Conservation (phyloP, 2,329 filamentous ascomycete genomes). For the Metarhizium sp. region DNA sequence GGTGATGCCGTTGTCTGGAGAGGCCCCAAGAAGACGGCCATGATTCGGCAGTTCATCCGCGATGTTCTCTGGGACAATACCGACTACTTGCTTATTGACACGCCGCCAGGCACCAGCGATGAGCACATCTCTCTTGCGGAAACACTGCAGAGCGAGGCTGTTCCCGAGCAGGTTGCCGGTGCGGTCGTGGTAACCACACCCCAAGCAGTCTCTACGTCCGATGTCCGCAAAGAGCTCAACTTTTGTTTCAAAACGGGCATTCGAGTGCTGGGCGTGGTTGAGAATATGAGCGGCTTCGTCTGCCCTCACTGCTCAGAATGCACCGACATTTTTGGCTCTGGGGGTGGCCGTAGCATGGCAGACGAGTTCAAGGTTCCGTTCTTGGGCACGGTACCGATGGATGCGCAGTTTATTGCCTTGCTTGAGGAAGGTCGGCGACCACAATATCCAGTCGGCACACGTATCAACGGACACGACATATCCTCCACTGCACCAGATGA, state of each 20-base stretch:
- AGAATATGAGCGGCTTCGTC: slow-evolving; percentile 95
- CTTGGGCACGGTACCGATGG: slow-evolving; percentile 80
- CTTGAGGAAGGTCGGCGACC: slow-evolving; percentile 65
- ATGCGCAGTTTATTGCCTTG: slow-evolving; percentile 81
- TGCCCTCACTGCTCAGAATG: slow-evolving; percentile 74
- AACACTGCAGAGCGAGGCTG: slow-evolving; percentile 58
- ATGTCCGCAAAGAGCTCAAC: slow-evolving; percentile 91
- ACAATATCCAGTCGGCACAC: slow-evolving; percentile 59
- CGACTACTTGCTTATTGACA: slow-evolving; percentile 94
- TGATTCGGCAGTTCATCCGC: slow-evolving; percentile 92
- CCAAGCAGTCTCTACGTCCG: slow-evolving; percentile 84
- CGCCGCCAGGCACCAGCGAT: slow-evolving; percentile 90
- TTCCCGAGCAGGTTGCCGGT: slow-evolving; percentile 63
- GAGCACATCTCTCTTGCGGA: slow-evolving; percentile 95
- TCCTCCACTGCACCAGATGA: slow-evolving; percentile 12
- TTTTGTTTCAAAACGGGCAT: slow-evolving; percentile 83
- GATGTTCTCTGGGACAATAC: slow-evolving; percentile 81
- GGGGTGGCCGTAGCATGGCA: slow-evolving; percentile 84
- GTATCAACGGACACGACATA: slow-evolving; percentile 48
- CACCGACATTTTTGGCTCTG: slow-evolving; percentile 87
- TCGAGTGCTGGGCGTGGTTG: slow-evolving; percentile 75
- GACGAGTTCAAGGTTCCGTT: slow-evolving; percentile 76
- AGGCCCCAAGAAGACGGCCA: slow-evolving; percentile 96
- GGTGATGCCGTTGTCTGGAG: slow-evolving; percentile 95
- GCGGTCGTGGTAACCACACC: slow-evolving; percentile 95